Evolutionary conservation across 2,329 filamentous ascomycete genomes (phyloP).

Genomic region (Truncatella angustata): DNA sequence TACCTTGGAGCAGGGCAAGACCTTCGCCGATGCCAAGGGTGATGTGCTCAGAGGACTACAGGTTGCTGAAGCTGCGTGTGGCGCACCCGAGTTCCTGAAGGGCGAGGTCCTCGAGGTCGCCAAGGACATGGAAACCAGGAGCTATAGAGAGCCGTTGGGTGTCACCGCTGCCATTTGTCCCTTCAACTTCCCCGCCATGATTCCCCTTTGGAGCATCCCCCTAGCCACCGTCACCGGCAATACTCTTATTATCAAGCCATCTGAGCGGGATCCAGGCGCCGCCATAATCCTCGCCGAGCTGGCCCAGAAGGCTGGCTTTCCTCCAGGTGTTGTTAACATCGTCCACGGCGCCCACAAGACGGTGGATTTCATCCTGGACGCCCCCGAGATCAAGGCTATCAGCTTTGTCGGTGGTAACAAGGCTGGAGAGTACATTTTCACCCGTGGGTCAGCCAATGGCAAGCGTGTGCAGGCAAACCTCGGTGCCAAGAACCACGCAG

Average conservation of each 20-base stretch:
- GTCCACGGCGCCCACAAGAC: slow-evolving; percentile 78
- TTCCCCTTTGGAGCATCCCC: slow-evolving; percentile 86
- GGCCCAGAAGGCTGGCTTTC: slow-evolving; percentile 76
- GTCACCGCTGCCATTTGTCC: slow-evolving; percentile 83
- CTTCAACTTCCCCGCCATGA: slow-evolving; percentile 92
- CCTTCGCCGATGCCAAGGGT: slow-evolving; percentile 76
- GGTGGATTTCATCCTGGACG: slow-evolving; percentile 84
- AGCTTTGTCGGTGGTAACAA: slow-evolving; percentile 86
- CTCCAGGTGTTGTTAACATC: slow-evolving; percentile 77
- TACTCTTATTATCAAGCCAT: slow-evolving; percentile 81
- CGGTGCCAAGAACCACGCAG: slow-evolving; percentile 85
- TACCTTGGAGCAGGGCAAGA: slow-evolving; percentile 86
- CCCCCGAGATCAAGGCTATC: slow-evolving; percentile 81
- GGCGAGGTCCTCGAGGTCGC: slow-evolving; percentile 82
- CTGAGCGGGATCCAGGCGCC: slow-evolving; percentile 80
- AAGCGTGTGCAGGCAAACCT: slow-evolving; percentile 88
- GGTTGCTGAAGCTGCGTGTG: slow-evolving; percentile 80
- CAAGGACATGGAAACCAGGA: slow-evolving; percentile 87
- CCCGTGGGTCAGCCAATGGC: slow-evolving; percentile 75
- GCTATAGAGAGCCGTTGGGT: slow-evolving; percentile 77
- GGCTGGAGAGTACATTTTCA: slow-evolving; percentile 84
- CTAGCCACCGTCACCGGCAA: slow-evolving; percentile 83
- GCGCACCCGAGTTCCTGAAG: slow-evolving; percentile 77
- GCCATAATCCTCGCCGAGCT: slow-evolving; percentile 84
- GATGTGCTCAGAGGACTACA: slow-evolving; percentile 81